Evolutionary conservation across 192 early-diverging fungal species (phyloP).

Genomic region (Podila horticola): DNA sequence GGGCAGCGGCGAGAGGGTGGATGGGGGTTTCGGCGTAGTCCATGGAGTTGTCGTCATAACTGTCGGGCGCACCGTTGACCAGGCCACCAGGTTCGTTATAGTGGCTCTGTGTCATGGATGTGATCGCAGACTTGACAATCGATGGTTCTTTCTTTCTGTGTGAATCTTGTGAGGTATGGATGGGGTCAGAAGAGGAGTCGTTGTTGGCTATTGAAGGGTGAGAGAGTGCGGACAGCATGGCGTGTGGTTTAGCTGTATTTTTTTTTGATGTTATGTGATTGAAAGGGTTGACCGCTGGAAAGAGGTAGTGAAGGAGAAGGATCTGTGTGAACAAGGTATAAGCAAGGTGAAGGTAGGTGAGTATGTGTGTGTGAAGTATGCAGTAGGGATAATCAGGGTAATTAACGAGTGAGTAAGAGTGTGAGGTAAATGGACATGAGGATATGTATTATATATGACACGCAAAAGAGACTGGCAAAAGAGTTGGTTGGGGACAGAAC

Average conservation of each 20-base stretch:
- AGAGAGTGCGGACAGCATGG: constrained; percentile 24
- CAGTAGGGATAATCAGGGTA: no score
- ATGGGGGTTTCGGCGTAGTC: constrained; percentile 15
- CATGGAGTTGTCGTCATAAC: constrained; percentile 3
- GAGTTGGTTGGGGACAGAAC: no score
- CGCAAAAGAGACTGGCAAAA: no score
- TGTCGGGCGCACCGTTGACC: neutral
- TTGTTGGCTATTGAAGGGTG: constrained; percentile 36
- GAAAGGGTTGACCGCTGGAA: neutral
- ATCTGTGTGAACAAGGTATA: neutral
- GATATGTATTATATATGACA: no score
- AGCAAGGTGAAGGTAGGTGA: neutral
- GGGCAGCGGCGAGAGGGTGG: constrained; percentile 23
- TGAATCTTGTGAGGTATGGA: neutral
- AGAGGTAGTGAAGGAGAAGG: neutral
- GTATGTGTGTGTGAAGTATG: no score
- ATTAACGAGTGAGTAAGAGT: no score
- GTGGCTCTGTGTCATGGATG: neutral
- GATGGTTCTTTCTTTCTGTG: neutral
- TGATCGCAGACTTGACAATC: neutral
- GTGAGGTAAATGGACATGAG: no score
- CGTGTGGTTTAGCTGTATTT: neutral
- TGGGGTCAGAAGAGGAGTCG: constrained; percentile 1
- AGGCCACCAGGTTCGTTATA: constrained; percentile 16
- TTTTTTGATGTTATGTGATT: neutral